Evolutionary conservation across 2,329 filamentous ascomycete species (phyloP), one percentile per base, ranked within the genome.

Genomic region (Aspergillus luchuensis): DNA sequence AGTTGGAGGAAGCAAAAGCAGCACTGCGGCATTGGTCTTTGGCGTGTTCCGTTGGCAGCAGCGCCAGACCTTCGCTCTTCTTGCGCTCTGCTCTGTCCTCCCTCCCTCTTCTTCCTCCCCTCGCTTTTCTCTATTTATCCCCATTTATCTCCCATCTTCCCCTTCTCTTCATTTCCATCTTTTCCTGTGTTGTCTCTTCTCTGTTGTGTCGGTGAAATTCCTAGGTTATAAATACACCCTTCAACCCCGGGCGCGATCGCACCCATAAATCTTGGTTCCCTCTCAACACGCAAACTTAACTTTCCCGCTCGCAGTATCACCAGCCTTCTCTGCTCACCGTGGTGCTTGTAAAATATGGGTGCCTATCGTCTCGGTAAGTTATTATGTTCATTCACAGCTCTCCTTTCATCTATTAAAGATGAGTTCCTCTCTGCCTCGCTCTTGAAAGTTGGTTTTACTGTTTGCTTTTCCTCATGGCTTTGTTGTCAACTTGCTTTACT

Each of bases 21-120:
- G 50, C 57, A 48, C 57, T 67, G 68, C 65, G 63, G 63, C 38
- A 57, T 57, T 69, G 67, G 67, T 69, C 67, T 62, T 65, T 64
- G 61, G 60, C 62, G 66, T 38, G 56, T 63, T 67, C 66, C 67
- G 63, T 66, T 63, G 60, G 28, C 19, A 19, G 38, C 51, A 36
- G 33, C 33, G 33, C 33, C 33, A 36, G 33, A 21, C 25, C 33
- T 7, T 57, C 57, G 33, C 33, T 36, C 33, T 13, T 43, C 30
- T 56, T 52, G 36, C 43, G 49, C 57, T 13, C 56, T 49, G 45
- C 39, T 45, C 48, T 47, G 57, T 58, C 52, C 58, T 54, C 48
- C 54, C 65, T 57, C 30, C 50, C 51, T 57, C 25, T 23, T 58
- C 57, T 13, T 49, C 19, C 28, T 19, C 23, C 25, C 41, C 19